Base-by-base conservation (phyloP, 106 monocot species). In the Vanilla planifolia region DNA sequence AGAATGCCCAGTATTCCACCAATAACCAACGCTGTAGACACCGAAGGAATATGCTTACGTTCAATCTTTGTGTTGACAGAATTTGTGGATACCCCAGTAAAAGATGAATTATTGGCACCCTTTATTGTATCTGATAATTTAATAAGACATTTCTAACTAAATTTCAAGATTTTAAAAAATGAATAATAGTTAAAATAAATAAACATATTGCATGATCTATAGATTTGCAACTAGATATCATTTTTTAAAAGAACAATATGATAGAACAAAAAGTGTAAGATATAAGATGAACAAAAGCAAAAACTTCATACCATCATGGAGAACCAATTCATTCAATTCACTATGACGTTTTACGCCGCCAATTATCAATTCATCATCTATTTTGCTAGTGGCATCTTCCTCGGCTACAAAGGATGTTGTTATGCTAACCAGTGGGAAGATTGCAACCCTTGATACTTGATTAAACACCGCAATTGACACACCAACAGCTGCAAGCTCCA, bases 361-460 rank as follows among this genome's bases (percentile, higher is more conserved):
- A 51, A 28, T 64, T 56, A 72, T 69, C 44, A 63, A 27, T 43
- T 79, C 78, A 66, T 71, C 36, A 44, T 17, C 59, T 37, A 63
- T 62, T 60, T 79, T 48, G 37, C 46, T 52, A 13, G 68, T 75
- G 59, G 88, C 79, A 73, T 73, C 88, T 65, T 89, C 83, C 71
- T 89, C 83, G 4, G 88, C 83, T 41, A 89, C 88, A 68, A 89
- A 89, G 9, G 88, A 89, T 55, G 88, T 89, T 14, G 88, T 89
- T 19, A 89, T 80, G 55, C 83, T 83, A 25, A 89, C 88, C 29
- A 89, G 77, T 5, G 88, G 88, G 70, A 83, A 84, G 3, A 89
- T 89, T 25, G 83, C 67, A 61, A 89, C 72, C 59, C 71, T 80
- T 57, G 88, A 89, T 48, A 66, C 77, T 63, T 89, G 88, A 71